Base-by-base conservation (phyloP, 352 stramenopile species). In the Globisporangium splendens region DNA sequence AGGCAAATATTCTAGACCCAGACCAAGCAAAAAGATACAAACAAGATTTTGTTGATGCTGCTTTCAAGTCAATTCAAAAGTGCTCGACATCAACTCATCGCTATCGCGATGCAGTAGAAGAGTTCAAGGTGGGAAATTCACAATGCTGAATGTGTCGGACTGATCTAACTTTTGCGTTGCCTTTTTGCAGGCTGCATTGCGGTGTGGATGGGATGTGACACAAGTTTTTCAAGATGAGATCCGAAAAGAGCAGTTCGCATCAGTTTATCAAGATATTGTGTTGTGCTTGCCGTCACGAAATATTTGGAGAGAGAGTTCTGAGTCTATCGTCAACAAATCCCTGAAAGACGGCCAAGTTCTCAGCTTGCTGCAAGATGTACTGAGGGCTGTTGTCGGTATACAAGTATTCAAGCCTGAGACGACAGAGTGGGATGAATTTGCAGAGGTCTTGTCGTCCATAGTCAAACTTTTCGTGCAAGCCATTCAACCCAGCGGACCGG, bases 131-230 rank as follows among this genome's bases (percentile, higher is more conserved):
- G 64, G 38, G 35, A 51, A n/a, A 2, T 21, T 38, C 49, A 43
- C 8, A 38, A 52, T 42, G 7, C 39, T n/a, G 35, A 12, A 15
- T 20, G 28, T 2, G 1, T 1, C 12, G 10, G 17, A 2, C 39
- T 44, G 39, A n/a, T 44, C 39, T 44, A 44, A 15, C 17, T 44
- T 43, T 72, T 60, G 24, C 59, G 57, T 52, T 75, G 50, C 56
- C 43, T 63, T 48, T 50, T 51, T 51, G n/a, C 13, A 81, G 70
- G 60, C 70, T 43, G 77, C 75, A 18, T 63, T 66, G 39, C 61
- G 59, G 12, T 77, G 73, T 49, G 77, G 73, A 1, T 91, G 79
- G 79, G 62, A 69, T 52, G 65, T 89, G 54, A 70, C 58, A 3
- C 38, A 52, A 7, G 61, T 78, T 28, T 77, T 88, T 58, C 54